Percentiles rank a stretch among this genome's conserved stretches.
Conservation (phyloP, 257 asterid species). For the Solanum arcanum region DNA sequence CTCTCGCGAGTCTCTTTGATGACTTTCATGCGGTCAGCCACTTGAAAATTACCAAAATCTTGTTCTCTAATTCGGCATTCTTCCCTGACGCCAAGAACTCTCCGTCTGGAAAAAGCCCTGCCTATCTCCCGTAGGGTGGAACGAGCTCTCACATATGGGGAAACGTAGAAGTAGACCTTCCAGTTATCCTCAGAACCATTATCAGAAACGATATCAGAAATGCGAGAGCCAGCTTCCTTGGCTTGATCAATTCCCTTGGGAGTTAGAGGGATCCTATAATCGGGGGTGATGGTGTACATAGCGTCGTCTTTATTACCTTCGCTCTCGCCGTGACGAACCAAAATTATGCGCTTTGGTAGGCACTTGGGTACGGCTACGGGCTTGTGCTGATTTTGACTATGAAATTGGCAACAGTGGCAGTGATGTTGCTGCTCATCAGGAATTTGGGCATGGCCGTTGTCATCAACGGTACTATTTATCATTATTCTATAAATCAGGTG, state of each 20-base stretch:
- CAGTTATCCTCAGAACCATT: slow-evolving; percentile 40
- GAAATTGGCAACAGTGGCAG: neutral
- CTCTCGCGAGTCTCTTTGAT: slow-evolving; percentile 76
- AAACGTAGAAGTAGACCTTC: slow-evolving; percentile 76
- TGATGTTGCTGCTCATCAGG: neutral
- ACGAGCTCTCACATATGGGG: slow-evolving; percentile 75
- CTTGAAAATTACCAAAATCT: slow-evolving; percentile 95
- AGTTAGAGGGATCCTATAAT: slow-evolving; percentile 70
- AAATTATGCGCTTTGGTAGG: slow-evolving; percentile 79
- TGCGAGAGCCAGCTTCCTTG: slow-evolving; percentile 43
- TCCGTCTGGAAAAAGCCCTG: slow-evolving; percentile 42
- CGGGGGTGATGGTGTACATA: slow-evolving; percentile 64
- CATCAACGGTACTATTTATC: neutral
- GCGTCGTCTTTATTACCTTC: slow-evolving; percentile 70
- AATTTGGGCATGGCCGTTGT: neutral
- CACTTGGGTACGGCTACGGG: slow-evolving; percentile 35
- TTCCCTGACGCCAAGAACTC: slow-evolving; percentile 71
- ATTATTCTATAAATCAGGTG: neutral
- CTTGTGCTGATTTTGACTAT: slow-evolving; percentile 3
- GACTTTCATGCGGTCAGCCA: slow-evolving; percentile 65
- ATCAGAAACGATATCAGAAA: slow-evolving; percentile 40
- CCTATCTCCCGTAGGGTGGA: slow-evolving; percentile 83
- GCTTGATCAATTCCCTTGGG: slow-evolving; percentile 56
- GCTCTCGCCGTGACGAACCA: slow-evolving; percentile 91
- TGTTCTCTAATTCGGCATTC: slow-evolving; percentile 92